Conservation (phyloP, 495 filamentous ascomycete species). For the Astrothelium macrocarpum region DNA sequence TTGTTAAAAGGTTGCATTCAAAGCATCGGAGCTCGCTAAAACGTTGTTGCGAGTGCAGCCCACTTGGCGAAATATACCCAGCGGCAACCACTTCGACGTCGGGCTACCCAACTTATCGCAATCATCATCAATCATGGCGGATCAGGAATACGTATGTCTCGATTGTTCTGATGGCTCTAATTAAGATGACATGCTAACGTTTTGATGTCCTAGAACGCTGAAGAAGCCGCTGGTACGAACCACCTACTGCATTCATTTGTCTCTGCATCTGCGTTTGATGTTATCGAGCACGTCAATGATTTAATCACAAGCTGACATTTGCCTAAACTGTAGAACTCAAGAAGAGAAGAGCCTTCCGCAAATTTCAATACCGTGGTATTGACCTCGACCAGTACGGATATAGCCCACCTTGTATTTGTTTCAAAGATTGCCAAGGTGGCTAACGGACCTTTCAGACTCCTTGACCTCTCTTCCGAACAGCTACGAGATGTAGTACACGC, state of each 20-base stretch:
- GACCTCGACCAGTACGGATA: conserved; percentile 91
- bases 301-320: conserved; percentile 17
- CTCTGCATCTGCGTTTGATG: background rate
- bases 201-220: conserved; percentile 58
- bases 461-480: conserved; percentile 96
- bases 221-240: conserved; percentile 81
- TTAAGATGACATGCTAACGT: conserved; percentile 11
- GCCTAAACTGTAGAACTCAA: conserved; percentile 62
- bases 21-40: background rate
- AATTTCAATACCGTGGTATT: conserved; percentile 98
- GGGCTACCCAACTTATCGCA: background rate
- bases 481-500: conserved; percentile 99
- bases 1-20: background rate
- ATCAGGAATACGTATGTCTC: conserved; percentile 75
- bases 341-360: conserved; percentile 98
- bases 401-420: conserved; percentile 21
- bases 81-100: background rate
- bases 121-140: conserved; percentile 70
- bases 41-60: background rate
- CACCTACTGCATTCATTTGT: background rate
- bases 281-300: background rate
- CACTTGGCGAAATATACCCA: background rate
- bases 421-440: background rate
- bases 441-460: conserved; percentile 52
- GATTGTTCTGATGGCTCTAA: background rate